Conservation (phyloP, 495 filamentous ascomycete genomes). For the Tuber borchii region DNA sequence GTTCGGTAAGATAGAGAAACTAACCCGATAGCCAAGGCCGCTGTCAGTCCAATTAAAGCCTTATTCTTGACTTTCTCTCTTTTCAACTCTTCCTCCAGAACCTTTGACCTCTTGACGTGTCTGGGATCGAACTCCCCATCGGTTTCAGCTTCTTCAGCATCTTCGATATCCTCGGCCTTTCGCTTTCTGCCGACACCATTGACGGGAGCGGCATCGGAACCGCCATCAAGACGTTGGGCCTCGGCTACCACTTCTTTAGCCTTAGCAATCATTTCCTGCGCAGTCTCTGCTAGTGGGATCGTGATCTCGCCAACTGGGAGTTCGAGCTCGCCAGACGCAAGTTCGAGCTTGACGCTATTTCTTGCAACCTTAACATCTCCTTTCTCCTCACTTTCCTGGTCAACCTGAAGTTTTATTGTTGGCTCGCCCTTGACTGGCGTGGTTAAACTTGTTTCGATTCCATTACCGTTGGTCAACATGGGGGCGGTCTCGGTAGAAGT, state of each 20-base stretch:
- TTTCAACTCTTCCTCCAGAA: constrained; percentile 65
- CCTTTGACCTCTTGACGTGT: constrained; percentile 65
- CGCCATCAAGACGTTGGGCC: constrained; percentile 56
- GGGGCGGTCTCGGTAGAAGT: constrained; percentile 31
- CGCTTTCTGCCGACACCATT: constrained; percentile 57
- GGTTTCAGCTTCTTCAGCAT: constrained; percentile 46
- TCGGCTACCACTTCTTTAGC: constrained; percentile 87
- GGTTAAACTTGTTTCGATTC: constrained; percentile 19
- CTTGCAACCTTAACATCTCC: constrained; percentile 60
- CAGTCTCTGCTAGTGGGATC: constrained; percentile 63
- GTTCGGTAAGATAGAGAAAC: constrained; percentile 42
- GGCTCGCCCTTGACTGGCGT: constrained; percentile 50
- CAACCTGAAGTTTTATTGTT: constrained; percentile 62
- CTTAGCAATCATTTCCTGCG: constrained; percentile 72
- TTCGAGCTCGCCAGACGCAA: constrained; percentile 61
- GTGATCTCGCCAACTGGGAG: constrained; percentile 62
- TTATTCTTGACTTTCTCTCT: constrained; percentile 76
- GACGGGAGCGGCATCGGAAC: constrained; percentile 40
- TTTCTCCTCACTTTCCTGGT: constrained; percentile 51
- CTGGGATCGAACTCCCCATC: constrained; percentile 54
- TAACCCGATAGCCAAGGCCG: constrained; percentile 81
- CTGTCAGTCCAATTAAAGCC: constrained; percentile 75
- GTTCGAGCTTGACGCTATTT: constrained; percentile 73
- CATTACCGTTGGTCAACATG: constrained; percentile 29
- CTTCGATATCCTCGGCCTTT: constrained; percentile 67